Base-by-base conservation (phyloP, 192 early-diverging fungal genomes). In the Spizellomyces punctatus region DNA sequence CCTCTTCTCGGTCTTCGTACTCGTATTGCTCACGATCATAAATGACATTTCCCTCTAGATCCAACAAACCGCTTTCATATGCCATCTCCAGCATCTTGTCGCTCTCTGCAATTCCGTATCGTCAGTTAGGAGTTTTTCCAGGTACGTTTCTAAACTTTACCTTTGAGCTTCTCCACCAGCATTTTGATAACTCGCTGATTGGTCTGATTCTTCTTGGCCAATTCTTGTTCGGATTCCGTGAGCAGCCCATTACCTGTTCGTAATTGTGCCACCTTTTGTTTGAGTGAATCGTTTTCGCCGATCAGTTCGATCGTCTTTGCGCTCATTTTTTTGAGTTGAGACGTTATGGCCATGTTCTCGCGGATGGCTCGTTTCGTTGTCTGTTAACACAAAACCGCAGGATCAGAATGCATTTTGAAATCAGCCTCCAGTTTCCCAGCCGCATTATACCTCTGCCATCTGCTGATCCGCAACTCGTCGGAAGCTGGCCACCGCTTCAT, bases 361-460 rank as follows among this genome's bases (percentile, higher is more conserved):
- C 85, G 79, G 50, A 88, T 85, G 27, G 86, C 86, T 21, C 86
- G 78, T 71, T 88, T 88, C 5, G 85, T 88, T 5, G 86, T 88
- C 78, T 84, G 47, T 5, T 27, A 59, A 36, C 27, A 36, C 1
- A 36, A 36, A 36, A 36, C 27, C 27, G 27, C 27, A 36, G 27
- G 27, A 36, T 36, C 0, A 36, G 27, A 36, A 36, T 36, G 27
- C 27, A 36, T 36, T 36, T 36, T 36, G 27, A 36, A 36, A 36
- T 36, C 27, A 36, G 27, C 1, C 27, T 36, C 27, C 27, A 36
- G 27, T 36, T 36, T 36, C 27, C 27, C 27, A 36, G 27, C 27
- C 1, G 27, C 27, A 36, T 19, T 63, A 19, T 66, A 73, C 78
- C 66, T 88, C 86, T 0, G 86, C 86, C 83, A 88, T 88, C 68